Evolutionary conservation across 2,329 filamentous ascomycete species (phyloP).

Genomic region (Fusarium sterilihyphosum): DNA sequence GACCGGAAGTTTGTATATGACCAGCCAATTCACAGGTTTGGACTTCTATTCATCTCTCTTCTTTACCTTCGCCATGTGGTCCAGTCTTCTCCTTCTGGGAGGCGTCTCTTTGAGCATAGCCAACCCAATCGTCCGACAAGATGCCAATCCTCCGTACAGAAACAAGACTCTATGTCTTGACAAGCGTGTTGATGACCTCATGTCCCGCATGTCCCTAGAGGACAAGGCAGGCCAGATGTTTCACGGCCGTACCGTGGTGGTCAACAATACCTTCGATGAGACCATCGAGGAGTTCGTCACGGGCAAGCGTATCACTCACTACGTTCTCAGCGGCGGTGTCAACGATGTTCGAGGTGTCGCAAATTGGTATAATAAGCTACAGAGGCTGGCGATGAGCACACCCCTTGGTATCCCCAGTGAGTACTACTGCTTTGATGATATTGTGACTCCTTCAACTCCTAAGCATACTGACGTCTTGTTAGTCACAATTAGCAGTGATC

Average conservation of each 20-base stretch:
- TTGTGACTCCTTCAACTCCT: neutral
- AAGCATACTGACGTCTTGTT: neutral
- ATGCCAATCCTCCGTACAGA: slow-evolving; percentile 23
- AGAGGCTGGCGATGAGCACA: slow-evolving; percentile 54
- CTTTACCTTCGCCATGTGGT: slow-evolving; percentile 18
- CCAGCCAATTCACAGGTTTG: neutral
- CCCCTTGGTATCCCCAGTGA: slow-evolving; percentile 57
- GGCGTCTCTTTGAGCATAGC: slow-evolving; percentile 22
- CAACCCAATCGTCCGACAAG: slow-evolving; percentile 21
- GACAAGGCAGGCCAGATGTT: slow-evolving; percentile 62
- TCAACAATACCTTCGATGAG: slow-evolving; percentile 31
- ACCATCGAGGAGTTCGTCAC: slow-evolving; percentile 29
- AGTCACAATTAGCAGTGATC: slow-evolving; percentile 46
- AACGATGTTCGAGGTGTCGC: slow-evolving; percentile 48
- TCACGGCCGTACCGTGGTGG: slow-evolving; percentile 42
- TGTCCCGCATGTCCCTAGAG: slow-evolving; percentile 57
- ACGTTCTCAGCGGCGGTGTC: slow-evolving; percentile 58
- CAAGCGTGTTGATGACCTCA: slow-evolving; percentile 58
- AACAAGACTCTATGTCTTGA: slow-evolving; percentile 49
- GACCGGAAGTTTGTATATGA: neutral
- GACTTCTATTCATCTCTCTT: neutral
- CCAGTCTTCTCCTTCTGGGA: slow-evolving; percentile 20
- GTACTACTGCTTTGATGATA: neutral
- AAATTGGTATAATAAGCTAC: slow-evolving; percentile 54
- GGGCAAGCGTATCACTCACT: slow-evolving; percentile 51